A percentile compares a stretch with the other conserved stretches of the same genome.
Conservation (phyloP, 2,329 filamentous ascomycete species). For the Nemania bipapillata region DNA sequence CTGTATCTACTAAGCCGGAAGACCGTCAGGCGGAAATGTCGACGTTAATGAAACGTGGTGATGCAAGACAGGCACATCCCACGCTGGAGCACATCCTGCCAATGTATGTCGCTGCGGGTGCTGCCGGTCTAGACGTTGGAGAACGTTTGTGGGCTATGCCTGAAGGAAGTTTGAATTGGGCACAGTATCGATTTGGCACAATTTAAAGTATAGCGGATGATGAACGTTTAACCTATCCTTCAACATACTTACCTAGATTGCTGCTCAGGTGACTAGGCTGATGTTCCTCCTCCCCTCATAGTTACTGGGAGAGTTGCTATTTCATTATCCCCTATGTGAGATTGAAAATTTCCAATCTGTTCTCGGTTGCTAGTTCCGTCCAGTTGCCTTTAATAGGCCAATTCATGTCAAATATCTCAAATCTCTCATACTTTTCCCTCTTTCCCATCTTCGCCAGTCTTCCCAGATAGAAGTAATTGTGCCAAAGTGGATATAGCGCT, state of each 20-base stretch:
- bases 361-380: neutral
- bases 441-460: neutral
- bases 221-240: no score
- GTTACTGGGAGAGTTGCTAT: no score
- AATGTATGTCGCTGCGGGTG: conserved; percentile 67
- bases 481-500: neutral
- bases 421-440: neutral
- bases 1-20: conserved; percentile 55
- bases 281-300: no score
- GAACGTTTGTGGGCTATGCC: conserved; percentile 40
- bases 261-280: no score
- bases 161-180: conserved; percentile 37
- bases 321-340: neutral
- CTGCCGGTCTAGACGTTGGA: conserved; percentile 55
- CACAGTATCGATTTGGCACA: conserved; percentile 26
- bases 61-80: conserved; percentile 72
- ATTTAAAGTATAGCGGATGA: neutral
- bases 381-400: neutral
- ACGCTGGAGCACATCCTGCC: conserved; percentile 71
- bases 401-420: neutral
- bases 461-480: neutral
- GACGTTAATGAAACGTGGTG: conserved; percentile 59
- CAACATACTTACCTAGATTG: no score
- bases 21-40: conserved; percentile 58
- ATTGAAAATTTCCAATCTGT: neutral